phyloP scores from a whole-genome alignment of 352 stramenopile species.

The Globisporangium mamillatum region DNA sequence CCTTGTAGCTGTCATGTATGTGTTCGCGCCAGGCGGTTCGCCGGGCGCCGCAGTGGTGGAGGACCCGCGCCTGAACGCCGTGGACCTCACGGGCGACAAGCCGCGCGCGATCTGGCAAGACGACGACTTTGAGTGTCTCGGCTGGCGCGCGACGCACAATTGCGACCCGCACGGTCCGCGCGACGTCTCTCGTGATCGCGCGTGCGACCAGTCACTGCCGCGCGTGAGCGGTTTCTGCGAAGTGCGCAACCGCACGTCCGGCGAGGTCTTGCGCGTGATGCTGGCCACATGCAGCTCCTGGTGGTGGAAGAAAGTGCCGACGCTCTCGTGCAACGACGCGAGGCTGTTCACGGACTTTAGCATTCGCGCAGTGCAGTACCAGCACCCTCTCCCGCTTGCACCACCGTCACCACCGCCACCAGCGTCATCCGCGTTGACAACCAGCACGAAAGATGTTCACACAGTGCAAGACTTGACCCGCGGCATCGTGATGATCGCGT shows the following conservation, averaged over 20 bases:
- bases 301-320: slow-evolving; percentile 49
- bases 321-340: slow-evolving; percentile 55
- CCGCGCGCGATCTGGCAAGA: slow-evolving; percentile 37
- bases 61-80: slow-evolving; percentile 33
- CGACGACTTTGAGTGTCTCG: slow-evolving; percentile 68
- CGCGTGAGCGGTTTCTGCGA: slow-evolving; percentile 60
- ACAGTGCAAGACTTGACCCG: not conserved
- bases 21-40: not conserved
- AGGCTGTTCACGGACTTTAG: slow-evolving; percentile 63
- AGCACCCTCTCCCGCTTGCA: slow-evolving; percentile 11
- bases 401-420: no score
- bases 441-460: not conserved
- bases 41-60: not conserved
- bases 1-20: not conserved
- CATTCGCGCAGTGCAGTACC: slow-evolving; percentile 38
- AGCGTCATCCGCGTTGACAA: not conserved
- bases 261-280: slow-evolving; percentile 52
- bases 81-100: slow-evolving; percentile 39
- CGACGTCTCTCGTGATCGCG: slow-evolving; percentile 35
- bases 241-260: slow-evolving; percentile 57
- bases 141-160: slow-evolving; percentile 59
- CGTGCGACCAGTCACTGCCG: slow-evolving; percentile 37
- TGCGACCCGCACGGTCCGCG: slow-evolving; percentile 59
- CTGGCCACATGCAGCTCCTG: slow-evolving; percentile 60
- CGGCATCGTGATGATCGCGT: slow-evolving; percentile 26